Evolutionary conservation across 805 yeast species (phyloP), one percentile per base, ranked within the genome.

Genomic region (baker's yeast (Saccharomyces cerevisiae)): DNA sequence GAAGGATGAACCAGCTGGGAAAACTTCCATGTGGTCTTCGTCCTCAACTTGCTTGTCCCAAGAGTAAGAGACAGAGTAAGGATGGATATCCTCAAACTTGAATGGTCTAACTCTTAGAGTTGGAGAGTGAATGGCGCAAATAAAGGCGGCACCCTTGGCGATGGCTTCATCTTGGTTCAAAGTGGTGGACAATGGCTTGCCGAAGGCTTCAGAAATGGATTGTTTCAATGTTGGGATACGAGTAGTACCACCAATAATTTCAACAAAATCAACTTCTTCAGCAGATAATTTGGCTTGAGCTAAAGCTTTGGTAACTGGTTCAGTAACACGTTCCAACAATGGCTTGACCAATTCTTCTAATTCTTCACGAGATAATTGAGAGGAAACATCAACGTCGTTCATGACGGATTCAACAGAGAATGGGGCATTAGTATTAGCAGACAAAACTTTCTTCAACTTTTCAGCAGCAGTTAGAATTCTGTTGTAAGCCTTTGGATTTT

Each of bases 81-180:
- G 86, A 83, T 90, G 92, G 72, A 83, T 76, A 73, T 92, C 99
- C 78, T 92, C 97, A 71, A 89, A 92, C 78, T 91, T 91, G 87
- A 92, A 92, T 62, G 97, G 96, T 77, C 97, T 86, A 55, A 92
- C 99, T 78, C 98, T 87, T 66, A 92, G 83, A 61, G 97, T 90
- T 75, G 99, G 99, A 41, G 97, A 91, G 80, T 90, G 97, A 78
- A 89, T 87, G 62, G 98, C 98, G 74, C 98, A 94, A 69, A 94
- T 87, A 76, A 92, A 92, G 51, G 98, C 96, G 66, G 96, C 95
- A 79, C 99, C 99, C 75, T 91, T 88, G 55, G 98, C 97, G 73
- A 91, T 87, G 57, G 98, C 97, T 81, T 92, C 99, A 72, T 92
- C 99, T 78, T 91, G 97, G 82, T 94, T 94, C 76, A 94, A 83